phyloP scores from a whole-genome alignment of 2,329 filamentous ascomycete species.

The Eurotiales sp. region DNA sequence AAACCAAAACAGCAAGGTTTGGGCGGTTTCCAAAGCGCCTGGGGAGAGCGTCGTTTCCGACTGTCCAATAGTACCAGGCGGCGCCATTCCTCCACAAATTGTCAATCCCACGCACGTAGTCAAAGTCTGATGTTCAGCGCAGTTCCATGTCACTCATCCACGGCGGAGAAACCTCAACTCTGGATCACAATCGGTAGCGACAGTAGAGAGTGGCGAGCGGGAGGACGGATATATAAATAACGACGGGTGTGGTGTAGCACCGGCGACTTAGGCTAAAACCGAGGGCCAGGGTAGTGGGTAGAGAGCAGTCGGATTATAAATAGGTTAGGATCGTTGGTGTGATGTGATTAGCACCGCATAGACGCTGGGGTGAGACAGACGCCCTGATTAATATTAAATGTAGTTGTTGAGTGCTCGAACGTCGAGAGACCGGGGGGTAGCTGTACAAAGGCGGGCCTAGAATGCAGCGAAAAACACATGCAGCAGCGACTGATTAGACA shows the following conservation, averaged over 20 bases:
- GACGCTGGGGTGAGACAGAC: not conserved
- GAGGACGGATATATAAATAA: not conserved
- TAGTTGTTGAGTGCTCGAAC: slow-evolving; percentile 13
- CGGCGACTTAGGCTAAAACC: not conserved
- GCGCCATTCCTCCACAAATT: slow-evolving; percentile 14
- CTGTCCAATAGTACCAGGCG: slow-evolving; percentile 16
- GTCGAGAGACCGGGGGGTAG: slow-evolving; percentile 22
- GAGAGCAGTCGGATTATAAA: too few relatives aligned
- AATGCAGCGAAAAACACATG: slow-evolving; percentile 11
- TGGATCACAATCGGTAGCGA: slow-evolving; percentile 13
- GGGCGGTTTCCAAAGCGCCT: slow-evolving; percentile 45
- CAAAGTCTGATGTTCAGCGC: slow-evolving; percentile 8
- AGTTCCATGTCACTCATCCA: slow-evolving; percentile 15
- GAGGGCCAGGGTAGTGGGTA: too few relatives aligned
- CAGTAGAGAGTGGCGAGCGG: slow-evolving; percentile 4
- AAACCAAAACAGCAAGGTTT: slow-evolving; percentile 47
- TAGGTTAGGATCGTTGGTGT: not conserved
- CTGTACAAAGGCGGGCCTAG: slow-evolving; percentile 18
- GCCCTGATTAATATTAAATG: not conserved
- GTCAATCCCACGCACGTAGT: slow-evolving; percentile 12
- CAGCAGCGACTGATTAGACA: slow-evolving; percentile 12
- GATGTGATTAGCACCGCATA: not conserved
- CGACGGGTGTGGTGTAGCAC: not conserved
- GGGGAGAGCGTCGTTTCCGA: slow-evolving; percentile 28
- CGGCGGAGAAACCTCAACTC: not conserved